Evolutionary conservation across 305 asterid genomes (phyloP).

Genomic region (Fraxinus xanthoxyloides): DNA sequence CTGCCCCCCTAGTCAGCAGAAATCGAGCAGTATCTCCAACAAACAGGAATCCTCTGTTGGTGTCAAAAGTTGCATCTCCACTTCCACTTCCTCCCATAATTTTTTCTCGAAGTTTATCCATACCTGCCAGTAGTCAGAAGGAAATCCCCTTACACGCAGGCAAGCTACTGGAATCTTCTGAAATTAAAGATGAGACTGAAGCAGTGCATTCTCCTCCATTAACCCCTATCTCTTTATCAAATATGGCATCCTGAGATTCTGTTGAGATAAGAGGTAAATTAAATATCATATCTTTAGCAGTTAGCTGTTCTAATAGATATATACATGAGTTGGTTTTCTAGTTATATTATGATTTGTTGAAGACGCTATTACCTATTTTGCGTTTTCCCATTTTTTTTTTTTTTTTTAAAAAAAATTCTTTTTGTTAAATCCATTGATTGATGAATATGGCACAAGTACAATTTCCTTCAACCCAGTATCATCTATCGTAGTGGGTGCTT

Average conservation of each 20-base stretch:
- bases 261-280: constrained; percentile 66
- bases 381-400: background rate
- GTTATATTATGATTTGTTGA: background rate
- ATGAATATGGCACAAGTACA: background rate
- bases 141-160: constrained; percentile 44
- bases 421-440: background rate
- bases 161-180: constrained; percentile 57
- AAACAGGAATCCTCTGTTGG: constrained; percentile 41
- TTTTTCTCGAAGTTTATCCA: constrained; percentile 80
- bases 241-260: constrained; percentile 50
- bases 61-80: constrained; percentile 57
- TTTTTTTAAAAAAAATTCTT: background rate
- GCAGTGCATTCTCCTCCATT: constrained; percentile 71
- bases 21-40: constrained; percentile 72
- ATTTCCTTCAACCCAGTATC: background rate
- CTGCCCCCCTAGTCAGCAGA: constrained; percentile 70
- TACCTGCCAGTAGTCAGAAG: constrained; percentile 66
- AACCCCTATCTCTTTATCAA: constrained; percentile 67
- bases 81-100: constrained; percentile 73
- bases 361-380: background rate
- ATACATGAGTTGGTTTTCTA: constrained; percentile 7
- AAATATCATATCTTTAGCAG: constrained; percentile 7
- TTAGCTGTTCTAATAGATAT: constrained; percentile 5
- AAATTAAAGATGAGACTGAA: constrained; percentile 45
- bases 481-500: background rate